These are phyloP conservation scores for Phytophthora colocasiae DNA, from an alignment of 352 stramenopile species.

Conservation along the genomic window DNA sequence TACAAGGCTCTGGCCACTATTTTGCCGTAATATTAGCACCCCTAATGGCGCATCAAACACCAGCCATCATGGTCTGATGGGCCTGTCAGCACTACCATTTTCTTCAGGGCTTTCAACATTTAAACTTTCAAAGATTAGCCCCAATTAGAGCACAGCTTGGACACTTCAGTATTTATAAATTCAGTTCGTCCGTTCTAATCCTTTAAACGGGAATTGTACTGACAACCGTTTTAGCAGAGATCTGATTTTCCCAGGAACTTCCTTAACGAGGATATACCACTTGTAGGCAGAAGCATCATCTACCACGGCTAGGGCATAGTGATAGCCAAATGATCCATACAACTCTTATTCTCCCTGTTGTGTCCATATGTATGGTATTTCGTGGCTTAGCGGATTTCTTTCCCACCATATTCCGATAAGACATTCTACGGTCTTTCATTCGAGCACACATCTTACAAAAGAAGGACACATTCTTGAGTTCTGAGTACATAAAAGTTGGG, in stretches of 20 bases:
- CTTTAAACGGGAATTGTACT: too few species aligned
- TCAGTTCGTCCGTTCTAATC: too few species aligned
- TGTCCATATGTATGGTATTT: constrained; percentile 19
- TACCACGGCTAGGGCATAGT: constrained; percentile 7
- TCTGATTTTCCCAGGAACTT: too few species aligned
- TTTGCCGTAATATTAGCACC: too few species aligned
- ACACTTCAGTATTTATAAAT: too few species aligned
- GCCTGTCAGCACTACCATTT: neutral
- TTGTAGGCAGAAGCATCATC: neutral
- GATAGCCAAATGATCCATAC: constrained; percentile 7
- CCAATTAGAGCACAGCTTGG: neutral
- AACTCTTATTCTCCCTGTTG: constrained; percentile 7
- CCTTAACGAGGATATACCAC: too few species aligned
- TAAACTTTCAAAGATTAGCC: too few species aligned
- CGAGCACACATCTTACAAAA: constrained; percentile 7
- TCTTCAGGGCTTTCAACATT: neutral
- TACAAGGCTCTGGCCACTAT: too few species aligned
- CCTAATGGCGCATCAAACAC: neutral
- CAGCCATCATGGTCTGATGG: too few species aligned
- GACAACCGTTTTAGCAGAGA: too few species aligned
- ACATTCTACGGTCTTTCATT: constrained; percentile 15
- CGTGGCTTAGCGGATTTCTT: constrained; percentile 2
- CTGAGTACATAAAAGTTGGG: neutral
- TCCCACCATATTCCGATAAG: constrained; percentile 11
- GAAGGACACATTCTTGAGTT: constrained; percentile 4